Evolutionary conservation across 2,329 filamentous ascomycete genomes (phyloP).

Genomic region (Fusarium protoensiforme): DNA sequence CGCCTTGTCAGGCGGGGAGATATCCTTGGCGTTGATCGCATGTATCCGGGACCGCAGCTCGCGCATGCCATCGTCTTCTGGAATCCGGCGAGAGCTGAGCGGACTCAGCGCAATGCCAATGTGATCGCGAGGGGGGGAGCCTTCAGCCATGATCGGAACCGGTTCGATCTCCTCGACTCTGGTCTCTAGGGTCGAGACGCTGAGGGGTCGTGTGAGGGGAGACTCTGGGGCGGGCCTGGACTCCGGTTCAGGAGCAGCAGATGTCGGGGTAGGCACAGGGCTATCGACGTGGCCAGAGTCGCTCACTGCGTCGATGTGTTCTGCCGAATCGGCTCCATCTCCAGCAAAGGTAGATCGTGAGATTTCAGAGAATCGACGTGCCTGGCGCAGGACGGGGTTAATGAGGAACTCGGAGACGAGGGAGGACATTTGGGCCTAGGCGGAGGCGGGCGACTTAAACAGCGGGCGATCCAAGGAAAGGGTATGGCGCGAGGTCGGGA

Average conservation of each 20-base stretch:
- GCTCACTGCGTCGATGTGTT: conserved; percentile 36
- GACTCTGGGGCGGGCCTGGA: conserved; percentile 38
- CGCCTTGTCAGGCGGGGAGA: conserved; percentile 73
- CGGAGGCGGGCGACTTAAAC: conserved; percentile 22
- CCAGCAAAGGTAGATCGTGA: conserved; percentile 53
- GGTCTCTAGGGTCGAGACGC: conserved; percentile 49
- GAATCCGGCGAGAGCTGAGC: conserved; percentile 56
- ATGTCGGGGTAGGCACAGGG: conserved; percentile 28
- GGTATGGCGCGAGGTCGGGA: neutral
- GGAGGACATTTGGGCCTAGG: conserved; percentile 63
- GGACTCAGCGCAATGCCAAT: conserved; percentile 48
- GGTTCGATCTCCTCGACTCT: conserved; percentile 45
- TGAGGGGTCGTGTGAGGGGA: conserved; percentile 45
- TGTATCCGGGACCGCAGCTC: conserved; percentile 74
- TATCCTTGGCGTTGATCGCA: conserved; percentile 71
- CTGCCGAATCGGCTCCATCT: conserved; percentile 46
- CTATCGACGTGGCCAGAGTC: conserved; percentile 29
- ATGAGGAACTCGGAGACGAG: conserved; percentile 74
- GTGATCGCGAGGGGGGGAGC: conserved; percentile 45
- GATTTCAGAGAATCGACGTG: conserved; percentile 69
- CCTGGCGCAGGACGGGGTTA: conserved; percentile 74
- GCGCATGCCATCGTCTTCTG: conserved; percentile 84
- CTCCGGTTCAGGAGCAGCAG: conserved; percentile 4
- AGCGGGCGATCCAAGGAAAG: conserved; percentile 23
- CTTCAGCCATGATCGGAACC: conserved; percentile 34